phyloP scores from a whole-genome alignment of 805 yeast genomes.

The Kockiozyma suomiensis region DNA sequence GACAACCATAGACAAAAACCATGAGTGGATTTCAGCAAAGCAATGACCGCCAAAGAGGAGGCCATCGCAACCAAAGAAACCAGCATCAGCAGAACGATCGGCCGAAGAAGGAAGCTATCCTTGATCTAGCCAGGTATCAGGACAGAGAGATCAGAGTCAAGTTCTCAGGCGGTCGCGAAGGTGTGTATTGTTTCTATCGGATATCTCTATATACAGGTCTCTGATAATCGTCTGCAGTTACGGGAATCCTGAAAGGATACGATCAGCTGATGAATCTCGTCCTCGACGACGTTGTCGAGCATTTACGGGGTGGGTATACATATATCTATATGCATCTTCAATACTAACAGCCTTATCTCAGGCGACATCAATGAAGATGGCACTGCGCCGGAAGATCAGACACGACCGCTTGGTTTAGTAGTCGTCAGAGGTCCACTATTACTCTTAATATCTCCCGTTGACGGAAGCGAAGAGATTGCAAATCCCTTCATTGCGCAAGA shows the following conservation, averaged over 20 bases:
- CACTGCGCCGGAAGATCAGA: constrained; percentile 52
- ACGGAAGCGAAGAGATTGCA: constrained; percentile 69
- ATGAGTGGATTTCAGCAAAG: constrained; percentile 10
- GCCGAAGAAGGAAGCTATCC: constrained; percentile 88
- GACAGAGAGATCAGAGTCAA: constrained; percentile 75
- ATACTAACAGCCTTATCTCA: too few species aligned
- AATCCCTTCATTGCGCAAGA: constrained; percentile 60
- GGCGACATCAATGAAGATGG: constrained; percentile 65
- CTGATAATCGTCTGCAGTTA: constrained; percentile 44
- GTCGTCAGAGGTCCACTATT: constrained; percentile 85
- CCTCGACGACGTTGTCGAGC: constrained; percentile 65
- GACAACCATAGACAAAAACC: background rate
- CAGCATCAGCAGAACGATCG: constrained; percentile 51
- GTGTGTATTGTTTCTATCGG: constrained; percentile 26
- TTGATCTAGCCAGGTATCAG: constrained; percentile 74
- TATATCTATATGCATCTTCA: too few species aligned
- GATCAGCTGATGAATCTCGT: constrained; percentile 92
- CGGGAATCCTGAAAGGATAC: constrained; percentile 82
- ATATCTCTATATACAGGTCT: background rate
- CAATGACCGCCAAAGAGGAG: constrained; percentile 17
- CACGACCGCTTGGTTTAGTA: constrained; percentile 72
- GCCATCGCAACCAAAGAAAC: constrained; percentile 20
- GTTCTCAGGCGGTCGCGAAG: constrained; percentile 81
- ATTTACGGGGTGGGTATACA: constrained; percentile 50
- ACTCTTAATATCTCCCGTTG: constrained; percentile 67